A percentile compares a stretch with the other conserved stretches of the same genome.
These are phyloP conservation scores for Russula sp. DNA, from an alignment of 768 basidiomycete genomes.

Conservation along the genomic window DNA sequence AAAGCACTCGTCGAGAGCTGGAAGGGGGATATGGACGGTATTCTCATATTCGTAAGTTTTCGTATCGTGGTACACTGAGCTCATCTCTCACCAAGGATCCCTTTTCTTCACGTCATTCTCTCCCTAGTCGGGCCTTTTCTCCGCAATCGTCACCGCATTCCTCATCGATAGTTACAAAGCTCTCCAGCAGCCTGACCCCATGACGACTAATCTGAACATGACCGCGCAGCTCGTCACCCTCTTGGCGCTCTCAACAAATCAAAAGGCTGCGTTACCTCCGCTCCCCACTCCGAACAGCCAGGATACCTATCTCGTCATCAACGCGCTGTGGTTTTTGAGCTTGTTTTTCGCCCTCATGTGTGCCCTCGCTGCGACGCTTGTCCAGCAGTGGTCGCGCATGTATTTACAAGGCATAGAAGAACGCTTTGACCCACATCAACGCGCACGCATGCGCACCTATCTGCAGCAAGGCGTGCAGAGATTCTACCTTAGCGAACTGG, in stretches of 20 bases:
- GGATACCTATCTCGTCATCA: conserved; percentile 9
- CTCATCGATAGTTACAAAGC: conserved; percentile 14
- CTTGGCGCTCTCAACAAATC: neutral
- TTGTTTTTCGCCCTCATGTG: conserved; percentile 16
- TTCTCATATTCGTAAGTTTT: conserved; percentile 22
- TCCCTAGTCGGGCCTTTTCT: conserved; percentile 22
- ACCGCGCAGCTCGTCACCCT: neutral
- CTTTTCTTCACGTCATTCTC: neutral
- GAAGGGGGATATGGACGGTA: conserved; percentile 24
- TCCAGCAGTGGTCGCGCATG: conserved; percentile 23
- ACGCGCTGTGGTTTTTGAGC: conserved; percentile 23
- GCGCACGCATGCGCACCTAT: conserved; percentile 18
- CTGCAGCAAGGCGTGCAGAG: conserved; percentile 13
- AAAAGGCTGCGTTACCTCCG: neutral
- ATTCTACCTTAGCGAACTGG: conserved; percentile 14
- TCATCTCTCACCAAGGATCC: no score
- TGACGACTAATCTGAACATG: neutral
- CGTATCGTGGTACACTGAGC: neutral
- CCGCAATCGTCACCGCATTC: conserved; percentile 18
- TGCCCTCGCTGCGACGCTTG: conserved; percentile 19
- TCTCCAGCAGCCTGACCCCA: conserved; percentile 13
- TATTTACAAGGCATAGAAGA: conserved; percentile 17
- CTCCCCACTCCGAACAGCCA: neutral
- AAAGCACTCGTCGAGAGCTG: conserved; percentile 15
- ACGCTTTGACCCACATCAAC: conserved; percentile 9